Evolutionary conservation across 441 rosid species (phyloP).

Genomic region (Populus tomentosa): DNA sequence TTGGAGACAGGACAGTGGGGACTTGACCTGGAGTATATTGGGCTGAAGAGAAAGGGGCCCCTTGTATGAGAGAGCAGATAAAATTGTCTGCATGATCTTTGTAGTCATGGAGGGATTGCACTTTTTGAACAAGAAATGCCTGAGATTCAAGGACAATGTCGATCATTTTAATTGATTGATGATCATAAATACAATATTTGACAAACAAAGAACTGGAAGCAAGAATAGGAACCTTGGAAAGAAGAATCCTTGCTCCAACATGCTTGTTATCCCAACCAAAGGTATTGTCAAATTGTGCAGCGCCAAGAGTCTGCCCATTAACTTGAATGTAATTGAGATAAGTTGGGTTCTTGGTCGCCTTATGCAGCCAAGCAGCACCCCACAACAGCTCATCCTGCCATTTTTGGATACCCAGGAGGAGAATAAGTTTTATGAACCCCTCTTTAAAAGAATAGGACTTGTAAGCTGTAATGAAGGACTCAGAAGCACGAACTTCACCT

Average conservation of each 20-base stretch:
- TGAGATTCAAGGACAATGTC: conserved; percentile 15
- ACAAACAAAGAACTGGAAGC: not conserved
- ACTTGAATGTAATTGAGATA: conserved; percentile 69
- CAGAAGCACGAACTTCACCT: conserved; percentile 32
- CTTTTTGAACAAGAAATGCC: conserved; percentile 69
- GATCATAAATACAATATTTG: not conserved
- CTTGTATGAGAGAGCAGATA: conserved; percentile 79
- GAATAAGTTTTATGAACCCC: not conserved
- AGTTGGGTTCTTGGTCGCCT: conserved; percentile 60
- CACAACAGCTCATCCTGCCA: conserved; percentile 89
- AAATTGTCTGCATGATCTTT: conserved; percentile 89
- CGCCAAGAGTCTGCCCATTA: conserved; percentile 80
- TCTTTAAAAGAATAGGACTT: not conserved
- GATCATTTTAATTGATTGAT: not conserved
- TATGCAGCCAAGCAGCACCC: conserved; percentile 96
- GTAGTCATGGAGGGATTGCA: conserved; percentile 63
- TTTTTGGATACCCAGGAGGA: not conserved
- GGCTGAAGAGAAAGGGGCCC: conserved; percentile 56
- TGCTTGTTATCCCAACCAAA: conserved; percentile 98
- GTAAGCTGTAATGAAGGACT: not conserved
- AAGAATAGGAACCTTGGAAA: conserved; percentile 55
- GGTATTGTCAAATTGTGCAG: conserved; percentile 74
- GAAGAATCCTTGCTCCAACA: conserved; percentile 83
- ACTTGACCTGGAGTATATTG: conserved; percentile 57
- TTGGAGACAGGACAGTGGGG: not conserved